These are phyloP conservation scores for Apocynum venetum DNA, from an alignment of 257 asterid genomes.

Conservation along the genomic window DNA sequence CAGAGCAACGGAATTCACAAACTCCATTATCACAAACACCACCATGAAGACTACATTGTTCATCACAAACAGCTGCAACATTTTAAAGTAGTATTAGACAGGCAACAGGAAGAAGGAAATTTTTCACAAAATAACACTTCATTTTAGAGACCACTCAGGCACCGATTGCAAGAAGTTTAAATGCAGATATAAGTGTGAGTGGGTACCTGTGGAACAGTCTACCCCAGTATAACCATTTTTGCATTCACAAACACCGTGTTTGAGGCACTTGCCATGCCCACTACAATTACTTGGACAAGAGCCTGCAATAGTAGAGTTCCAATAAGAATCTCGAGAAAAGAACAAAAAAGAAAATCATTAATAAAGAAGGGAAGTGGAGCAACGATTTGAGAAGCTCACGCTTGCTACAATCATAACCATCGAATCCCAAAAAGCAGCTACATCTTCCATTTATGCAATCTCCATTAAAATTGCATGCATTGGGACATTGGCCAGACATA, in stretches of 20 bases:
- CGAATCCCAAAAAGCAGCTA: slow-evolving; percentile 82
- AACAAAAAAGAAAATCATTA: slow-evolving; percentile 1
- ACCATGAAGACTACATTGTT: slow-evolving; percentile 98
- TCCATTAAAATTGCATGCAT: slow-evolving; percentile 76
- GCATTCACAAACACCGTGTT: slow-evolving; percentile 61
- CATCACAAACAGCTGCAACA: slow-evolving; percentile 80
- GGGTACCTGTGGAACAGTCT: slow-evolving; percentile 88
- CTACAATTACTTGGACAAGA: slow-evolving; percentile 67
- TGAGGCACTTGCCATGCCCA: slow-evolving; percentile 71
- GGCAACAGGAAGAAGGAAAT: background rate
- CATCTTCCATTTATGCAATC: slow-evolving; percentile 89
- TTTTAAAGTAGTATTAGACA: slow-evolving; percentile 15
- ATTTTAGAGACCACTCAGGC: background rate
- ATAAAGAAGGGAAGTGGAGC: background rate
- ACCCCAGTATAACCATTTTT: slow-evolving; percentile 76
- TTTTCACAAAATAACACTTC: background rate
- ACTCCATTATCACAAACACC: slow-evolving; percentile 97
- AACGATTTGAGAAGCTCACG: slow-evolving; percentile 27
- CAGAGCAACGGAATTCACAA: slow-evolving; percentile 98
- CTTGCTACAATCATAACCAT: slow-evolving; percentile 81
- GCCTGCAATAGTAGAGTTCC: slow-evolving; percentile 35
- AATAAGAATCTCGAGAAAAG: background rate
- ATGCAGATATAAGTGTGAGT: background rate
- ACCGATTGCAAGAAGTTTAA: background rate
- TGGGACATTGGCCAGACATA: slow-evolving; percentile 71